phyloP scores from a whole-genome alignment of 2,329 filamentous ascomycete genomes.

The Botrytis elliptica region DNA sequence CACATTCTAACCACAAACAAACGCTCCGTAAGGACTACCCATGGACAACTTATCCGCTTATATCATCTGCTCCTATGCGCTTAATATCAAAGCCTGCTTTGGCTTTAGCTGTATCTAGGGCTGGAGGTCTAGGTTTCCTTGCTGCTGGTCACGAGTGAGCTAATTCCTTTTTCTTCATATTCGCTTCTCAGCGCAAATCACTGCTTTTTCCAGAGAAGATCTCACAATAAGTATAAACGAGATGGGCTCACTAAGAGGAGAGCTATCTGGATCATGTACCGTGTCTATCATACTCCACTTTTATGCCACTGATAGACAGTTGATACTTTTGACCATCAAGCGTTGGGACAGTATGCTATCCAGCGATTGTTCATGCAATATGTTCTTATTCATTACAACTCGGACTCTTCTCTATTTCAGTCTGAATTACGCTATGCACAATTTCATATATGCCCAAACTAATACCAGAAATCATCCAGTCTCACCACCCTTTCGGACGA shows the following conservation, averaged over 20 bases:
- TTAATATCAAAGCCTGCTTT: constrained; percentile 56
- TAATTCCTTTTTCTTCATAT: neutral
- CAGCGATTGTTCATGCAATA: neutral
- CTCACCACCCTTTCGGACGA: constrained; percentile 15
- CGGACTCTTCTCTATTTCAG: constrained; percentile 30
- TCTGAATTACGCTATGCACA: neutral
- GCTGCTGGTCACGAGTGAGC: constrained; percentile 41
- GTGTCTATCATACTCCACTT: neutral
- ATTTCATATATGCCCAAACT: neutral
- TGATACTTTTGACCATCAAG: neutral
- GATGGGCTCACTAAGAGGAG: neutral
- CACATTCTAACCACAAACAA: constrained; percentile 13
- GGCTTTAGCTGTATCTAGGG: constrained; percentile 58
- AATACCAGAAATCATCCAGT: neutral
- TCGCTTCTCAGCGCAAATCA: neutral
- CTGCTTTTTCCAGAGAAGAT: neutral
- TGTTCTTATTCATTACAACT: constrained; percentile 25
- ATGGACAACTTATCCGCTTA: constrained; percentile 40
- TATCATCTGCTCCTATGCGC: constrained; percentile 68
- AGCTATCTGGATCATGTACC: neutral
- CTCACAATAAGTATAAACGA: constrained; percentile 1
- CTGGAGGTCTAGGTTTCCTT: constrained; percentile 52
- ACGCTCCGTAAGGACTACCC: constrained; percentile 22
- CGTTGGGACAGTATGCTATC: neutral
- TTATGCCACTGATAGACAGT: neutral